Conservation (phyloP, 495 filamentous ascomycete genomes). For the Melanomma pulvis-pyrius region DNA sequence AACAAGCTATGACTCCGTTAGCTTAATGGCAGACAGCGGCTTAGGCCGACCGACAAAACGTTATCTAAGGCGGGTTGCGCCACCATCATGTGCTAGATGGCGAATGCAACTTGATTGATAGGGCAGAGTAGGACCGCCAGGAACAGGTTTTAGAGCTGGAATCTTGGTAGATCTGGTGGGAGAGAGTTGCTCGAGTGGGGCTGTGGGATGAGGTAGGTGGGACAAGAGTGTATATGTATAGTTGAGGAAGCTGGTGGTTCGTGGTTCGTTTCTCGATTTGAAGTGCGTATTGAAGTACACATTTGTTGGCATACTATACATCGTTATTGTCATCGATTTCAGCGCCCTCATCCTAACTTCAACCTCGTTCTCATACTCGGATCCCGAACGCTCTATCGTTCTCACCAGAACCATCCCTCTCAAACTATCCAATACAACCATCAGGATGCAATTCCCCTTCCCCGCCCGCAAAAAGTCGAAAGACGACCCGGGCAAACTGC, state of each 20-base stretch:
- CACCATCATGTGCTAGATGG: background rate
- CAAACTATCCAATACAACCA: background rate
- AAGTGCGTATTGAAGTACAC: background rate
- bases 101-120: background rate
- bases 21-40: background rate
- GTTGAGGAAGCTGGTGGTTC: too few species aligned
- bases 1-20: slow-evolving; percentile 12
- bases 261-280: background rate
- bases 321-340: too few species aligned
- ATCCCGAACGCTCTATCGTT: too few species aligned
- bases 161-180: background rate
- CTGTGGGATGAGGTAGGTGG: background rate
- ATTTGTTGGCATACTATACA: too few species aligned
- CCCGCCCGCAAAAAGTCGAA: background rate
- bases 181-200: background rate
- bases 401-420: too few species aligned
- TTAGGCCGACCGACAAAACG: background rate
- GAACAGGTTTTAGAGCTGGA: slow-evolving; percentile 11
- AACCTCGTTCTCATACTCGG: background rate
- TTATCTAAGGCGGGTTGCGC: slow-evolving; percentile 2
- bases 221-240: background rate
- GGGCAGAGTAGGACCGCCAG: background rate
- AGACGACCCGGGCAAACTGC: background rate
- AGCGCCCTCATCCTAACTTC: too few species aligned
- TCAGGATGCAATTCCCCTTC: background rate